Conservation (phyloP, 768 basidiomycete species). For the Boletus rubescentipes region DNA sequence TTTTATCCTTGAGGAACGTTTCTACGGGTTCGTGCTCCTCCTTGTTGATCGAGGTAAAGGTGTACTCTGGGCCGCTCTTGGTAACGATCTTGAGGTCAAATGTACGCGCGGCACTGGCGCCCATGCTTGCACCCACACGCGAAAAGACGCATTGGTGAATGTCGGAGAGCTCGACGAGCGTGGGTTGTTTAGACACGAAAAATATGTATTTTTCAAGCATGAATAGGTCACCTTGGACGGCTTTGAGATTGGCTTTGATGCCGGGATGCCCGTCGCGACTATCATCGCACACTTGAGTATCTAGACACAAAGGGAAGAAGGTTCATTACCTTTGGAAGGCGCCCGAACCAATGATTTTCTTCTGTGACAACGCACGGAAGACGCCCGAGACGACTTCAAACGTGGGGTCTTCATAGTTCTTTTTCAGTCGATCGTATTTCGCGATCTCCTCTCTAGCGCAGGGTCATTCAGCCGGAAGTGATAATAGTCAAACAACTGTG, state of each 20-base stretch:
- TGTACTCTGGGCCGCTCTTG: slow-evolving; percentile 80
- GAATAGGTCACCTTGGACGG: slow-evolving; percentile 94
- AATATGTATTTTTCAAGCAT: slow-evolving; percentile 97
- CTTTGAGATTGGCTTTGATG: slow-evolving; percentile 98
- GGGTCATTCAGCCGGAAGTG: background rate
- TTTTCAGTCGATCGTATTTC: slow-evolving; percentile 82
- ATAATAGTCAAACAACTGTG: background rate
- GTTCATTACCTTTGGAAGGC: slow-evolving; percentile 73
- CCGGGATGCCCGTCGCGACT: slow-evolving; percentile 90
- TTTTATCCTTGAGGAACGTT: slow-evolving; percentile 84
- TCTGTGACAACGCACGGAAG: slow-evolving; percentile 86
- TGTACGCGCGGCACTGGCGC: slow-evolving; percentile 80
- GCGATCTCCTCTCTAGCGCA: slow-evolving; percentile 65
- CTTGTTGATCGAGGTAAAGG: slow-evolving; percentile 92
- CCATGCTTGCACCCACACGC: slow-evolving; percentile 84
- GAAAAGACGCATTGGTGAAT: slow-evolving; percentile 92
- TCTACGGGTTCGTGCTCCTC: slow-evolving; percentile 91
- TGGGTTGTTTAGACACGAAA: slow-evolving; percentile 95
- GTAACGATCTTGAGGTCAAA: slow-evolving; percentile 92
- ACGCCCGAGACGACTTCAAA: slow-evolving; percentile 94
- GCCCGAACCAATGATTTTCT: slow-evolving; percentile 88
- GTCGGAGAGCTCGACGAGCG: slow-evolving; percentile 85
- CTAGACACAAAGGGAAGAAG: background rate
- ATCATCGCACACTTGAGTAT: slow-evolving; percentile 1
- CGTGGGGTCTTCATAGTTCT: slow-evolving; percentile 92